These are phyloP conservation scores for Mucuna pruriens DNA, from an alignment of 306 rosid species.

Conservation along the genomic window DNA sequence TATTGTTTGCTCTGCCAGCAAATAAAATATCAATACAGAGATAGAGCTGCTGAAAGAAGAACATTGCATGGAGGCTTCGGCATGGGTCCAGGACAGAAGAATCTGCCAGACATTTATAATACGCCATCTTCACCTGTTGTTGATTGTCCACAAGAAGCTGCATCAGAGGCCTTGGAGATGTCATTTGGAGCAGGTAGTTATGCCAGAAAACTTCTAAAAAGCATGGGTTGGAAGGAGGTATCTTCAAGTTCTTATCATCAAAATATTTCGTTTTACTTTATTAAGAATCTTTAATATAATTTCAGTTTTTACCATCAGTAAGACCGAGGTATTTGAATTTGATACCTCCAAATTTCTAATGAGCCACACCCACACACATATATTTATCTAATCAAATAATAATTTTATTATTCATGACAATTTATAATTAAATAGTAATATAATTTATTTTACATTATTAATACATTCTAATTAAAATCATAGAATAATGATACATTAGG, in stretches of 20 bases:
- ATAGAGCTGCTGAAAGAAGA: constrained; percentile 92
- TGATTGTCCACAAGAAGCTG: constrained; percentile 55
- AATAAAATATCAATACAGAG: constrained; percentile 62
- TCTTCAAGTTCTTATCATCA: background rate
- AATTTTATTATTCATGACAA: too few relatives aligned
- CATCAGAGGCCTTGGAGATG: constrained; percentile 74
- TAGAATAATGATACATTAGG: too few relatives aligned
- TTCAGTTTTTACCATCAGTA: background rate
- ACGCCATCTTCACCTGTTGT: constrained; percentile 42
- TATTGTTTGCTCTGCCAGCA: constrained; percentile 50
- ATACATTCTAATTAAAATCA: too few relatives aligned
- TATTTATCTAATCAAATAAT: too few relatives aligned
- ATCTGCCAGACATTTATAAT: constrained; percentile 36
- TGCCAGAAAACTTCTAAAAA: constrained; percentile 65
- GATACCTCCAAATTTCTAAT: too few relatives aligned
- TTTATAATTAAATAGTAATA: too few relatives aligned
- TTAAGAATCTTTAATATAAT: background rate
- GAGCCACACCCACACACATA: too few relatives aligned
- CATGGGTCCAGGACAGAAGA: constrained; percentile 90
- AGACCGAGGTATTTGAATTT: background rate
- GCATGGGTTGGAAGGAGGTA: constrained; percentile 99
- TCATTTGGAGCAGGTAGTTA: constrained; percentile 89
- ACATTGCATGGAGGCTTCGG: constrained; percentile 79
- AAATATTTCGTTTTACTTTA: constrained; percentile 1
- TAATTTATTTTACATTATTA: too few relatives aligned